Base-by-base conservation (phyloP, 208 protist species). In the Leishmania amazonensis region DNA sequence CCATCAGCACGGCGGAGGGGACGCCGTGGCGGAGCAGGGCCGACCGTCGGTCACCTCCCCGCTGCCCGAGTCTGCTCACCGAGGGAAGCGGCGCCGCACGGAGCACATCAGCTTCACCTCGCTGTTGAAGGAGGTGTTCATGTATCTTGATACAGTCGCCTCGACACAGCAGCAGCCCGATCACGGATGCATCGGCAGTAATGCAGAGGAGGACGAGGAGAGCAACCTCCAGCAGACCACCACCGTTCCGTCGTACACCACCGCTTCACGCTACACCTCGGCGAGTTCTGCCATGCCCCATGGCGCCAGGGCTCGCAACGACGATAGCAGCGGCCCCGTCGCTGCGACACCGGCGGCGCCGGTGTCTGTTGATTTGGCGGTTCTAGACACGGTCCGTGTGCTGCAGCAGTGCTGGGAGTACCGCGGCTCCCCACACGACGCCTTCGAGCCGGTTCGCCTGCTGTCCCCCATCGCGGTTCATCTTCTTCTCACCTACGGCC, bases 401-500 rank as follows among this genome's bases (percentile, higher is more conserved):
- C 84, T 95, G 71, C 86, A 75, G 24, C 58, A 76, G 54, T 95
- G 90, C 79, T 95, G 93, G 91, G 73, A 73, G 24, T 92, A 89
- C 78, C 40, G 53, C 35, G 93, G 93, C 24, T 68, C 78, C 35
- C 91, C 90, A 1, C 87, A 87, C 60, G 93, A 95, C 72, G 83
- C 86, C 31, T 96, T 95, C 68, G 93, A 95, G 75, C 86, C 93
- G 11, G 85, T 89, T 45, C 82, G 82, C 49, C 62, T 78, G 72
- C 83, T 95, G 8, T 87, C 88, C 28, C 75, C 85, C 45, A 79
- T 93, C 68, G 76, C 90, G 31, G 57, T 84, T 51, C 76, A 92
- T 40, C 87, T 95, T 17, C 90, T 96, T 38, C 86, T 91, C 49
- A 86, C 80, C 28, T 95, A 90, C 80, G 93, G 88, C 31, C 83